Base-by-base conservation (phyloP, 1,284 basidiomycete species). In the Fomitopsis schrenkii region DNA sequence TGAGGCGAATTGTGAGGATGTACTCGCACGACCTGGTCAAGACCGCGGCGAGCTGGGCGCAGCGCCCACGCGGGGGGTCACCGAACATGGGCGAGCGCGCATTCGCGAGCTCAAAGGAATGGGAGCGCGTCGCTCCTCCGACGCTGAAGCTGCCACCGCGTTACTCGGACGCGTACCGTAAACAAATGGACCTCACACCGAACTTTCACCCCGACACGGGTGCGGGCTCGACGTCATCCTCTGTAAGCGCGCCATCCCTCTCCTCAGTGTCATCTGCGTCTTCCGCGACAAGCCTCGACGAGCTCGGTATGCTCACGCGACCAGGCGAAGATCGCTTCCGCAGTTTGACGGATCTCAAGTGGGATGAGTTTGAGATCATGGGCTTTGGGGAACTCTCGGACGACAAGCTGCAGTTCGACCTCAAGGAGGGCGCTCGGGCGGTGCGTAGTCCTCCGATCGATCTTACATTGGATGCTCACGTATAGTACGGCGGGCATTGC, bases 361-460 rank as follows among this genome's bases (percentile, higher is more conserved):
- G 94, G 94, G 91, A 91, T 12, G 87, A 91, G 71, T 96, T 96
- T 68, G 92, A 94, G 78, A 78, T 82, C 44, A 80, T 85, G 71
- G 94, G 94, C 0, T 95, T 96, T 65, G 85, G 86, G 44, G 78
- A 77, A 15, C 71, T 81, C 35, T 68, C 74, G 1, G 79, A 84
- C 57, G 81, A 86, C 59, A 87, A 86, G 70, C 77, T 96, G 35
- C 85, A 94, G 71, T 96, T 96, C 73, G 93, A 95, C 72, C 74
- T 95, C 63, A 94, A 86, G 1, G 94, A 95, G 76, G 82, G 86
- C 63, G 93, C 93, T n/a, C 83, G 91, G 67, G 81, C 79, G 73
- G 93, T 93, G 70, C 68, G 88, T 80, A 5, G 45, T 38, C 26
- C 40, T 22, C 28, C 33, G 19, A 19, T n/a, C 3, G 38, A 10